Base-by-base conservation (phyloP, 208 protist genomes). In the Angomonas desouzai region DNA sequence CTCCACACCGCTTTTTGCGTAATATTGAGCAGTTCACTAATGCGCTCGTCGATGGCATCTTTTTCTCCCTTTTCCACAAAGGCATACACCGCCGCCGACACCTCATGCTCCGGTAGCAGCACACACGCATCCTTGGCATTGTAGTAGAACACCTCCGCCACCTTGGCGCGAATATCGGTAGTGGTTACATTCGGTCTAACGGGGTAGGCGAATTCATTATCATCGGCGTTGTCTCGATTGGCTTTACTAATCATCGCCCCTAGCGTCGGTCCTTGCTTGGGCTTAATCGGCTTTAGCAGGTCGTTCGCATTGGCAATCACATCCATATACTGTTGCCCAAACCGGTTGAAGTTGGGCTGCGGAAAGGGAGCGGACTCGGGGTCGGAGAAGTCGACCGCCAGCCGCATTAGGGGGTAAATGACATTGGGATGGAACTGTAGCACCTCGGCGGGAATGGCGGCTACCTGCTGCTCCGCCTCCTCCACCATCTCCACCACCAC, bases 271-370 rank as follows among this genome's bases (percentile, higher is more conserved):
- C 72, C 60, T 23, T 63, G 70, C 48, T 87, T 92, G 32, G 85
- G 80, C 51, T 89, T 88, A 16, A 94, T 60, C 7, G 82, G 77
- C 28, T 77, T 75, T 25, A 96, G 74, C 38, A 96, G 38, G 43
- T 92, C 85, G 11, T 74, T 77, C 13, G 91, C 85, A 66, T 96
- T 96, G 18, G 84, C 91, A 30, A 92, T 77, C 1, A 92, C 86
- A 36, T 92, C 91, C 70, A 92, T 86, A 70, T 92, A 96, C 62
- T 92, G 81, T 74, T 94, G 87, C 0, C 91, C 91, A 68, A 96
- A 93, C n/a, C 91, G 91, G 36, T 89, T 86, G 32, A 80, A 64
- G 60, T 94, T 92, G 2, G 87, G 85, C 70, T 93, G 83, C 47
- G 91, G 91, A 65, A 89, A 96, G 23, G 81, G 85, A 29, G 79